Evolutionary conservation across 2,329 filamentous ascomycete species (phyloP), one percentile per base, ranked within the genome.

Genomic region (Colletotrichum australisinense): DNA sequence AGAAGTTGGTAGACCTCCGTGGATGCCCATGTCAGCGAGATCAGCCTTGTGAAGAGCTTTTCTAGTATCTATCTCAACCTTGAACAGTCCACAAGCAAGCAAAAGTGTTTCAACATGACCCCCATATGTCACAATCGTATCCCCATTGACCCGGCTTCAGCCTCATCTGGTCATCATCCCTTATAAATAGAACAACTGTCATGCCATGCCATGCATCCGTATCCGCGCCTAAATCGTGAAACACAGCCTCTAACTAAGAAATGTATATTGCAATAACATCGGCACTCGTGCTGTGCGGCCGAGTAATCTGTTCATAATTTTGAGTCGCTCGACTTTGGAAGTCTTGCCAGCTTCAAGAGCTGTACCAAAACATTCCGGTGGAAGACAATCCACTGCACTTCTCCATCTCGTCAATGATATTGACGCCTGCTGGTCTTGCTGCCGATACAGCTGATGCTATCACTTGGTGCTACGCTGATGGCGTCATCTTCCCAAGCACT

Each of bases 371-470:
- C 14, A 55, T 24, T 30, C 46, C 8, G n/a, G 5, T 42, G 46
- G 28, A 28, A 58, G n/a, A 49, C 19, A 49, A 19, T 14, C 3
- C 46, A 59, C 63, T 24, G 19, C 11, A 62, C 24, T 55, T 26
- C 16, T 16, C n/a, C 22, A 78, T 75, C 70, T 77, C 76, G 32
- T 67, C 74, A 76, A 71, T 78, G 75, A 62, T 82, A 78, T 11
- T 76, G 69, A 7, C 79, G 77, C 24, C 77, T 75, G 55, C 78
- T 78, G 70, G 80, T 80, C 55, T 83, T 81, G 74, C 79, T 85
- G 26, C 89, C 90, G n/a, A 91, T 85, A 76, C 88, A 89, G 78
- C 89, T 91, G 69, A 92, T 90, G 77, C 90, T 92, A 78, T 92
- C 90, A 76, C 86, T 88, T 1, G 90, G 90, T 56, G 86, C 88